Evolutionary conservation across 2,329 filamentous ascomycete genomes (phyloP), one percentile per base, ranked within the genome.

Genomic region (Sporothrix phasma): DNA sequence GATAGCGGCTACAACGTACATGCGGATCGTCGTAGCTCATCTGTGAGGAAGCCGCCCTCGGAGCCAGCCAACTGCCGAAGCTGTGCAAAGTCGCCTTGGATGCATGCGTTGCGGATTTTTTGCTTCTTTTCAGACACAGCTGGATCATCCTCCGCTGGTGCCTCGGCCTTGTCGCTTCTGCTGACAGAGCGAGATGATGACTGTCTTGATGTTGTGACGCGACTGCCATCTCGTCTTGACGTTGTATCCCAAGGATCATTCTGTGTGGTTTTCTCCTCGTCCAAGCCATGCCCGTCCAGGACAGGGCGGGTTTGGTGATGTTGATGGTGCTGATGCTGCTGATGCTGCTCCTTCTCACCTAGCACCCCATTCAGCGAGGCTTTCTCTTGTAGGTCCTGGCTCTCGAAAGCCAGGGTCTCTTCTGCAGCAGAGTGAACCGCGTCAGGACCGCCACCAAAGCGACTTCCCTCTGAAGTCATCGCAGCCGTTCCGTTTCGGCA

Each of bases 21-120:
- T 69, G 90, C 91, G 74, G 79, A 77, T 71, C 84, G 83, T 69
- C 92, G 87, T 67, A 94, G 74, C 31, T 79, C 76, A 72, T 92
- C 88, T 22, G 79, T 81, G 64, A 90, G 72, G 67, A 91, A 81
- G 19, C 88, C 88, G n/a, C 86, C 88, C 62, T 79, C 76, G 1
- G 84, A 84, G 61, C 82, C 81, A 45, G 88, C 87, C 66, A 88
- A 77, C 13, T 71, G 71, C 66, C 82, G 78, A 63, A 92, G 78
- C 49, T 76, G 75, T 41, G 79, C 74, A 41, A 88, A 73, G 71
- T 90, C 82, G 61, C 74, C 78, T 70, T 75, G 76, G 67, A 76
- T 77, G 75, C 87, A 90, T 34, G 88, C 88, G 51, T 80, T 77
- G 22, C 81, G 73, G 56, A 88, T 86, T 56, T 78, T 72, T 61